phyloP scores from a whole-genome alignment of 306 rosid species.

The Vigna nakashimae region DNA sequence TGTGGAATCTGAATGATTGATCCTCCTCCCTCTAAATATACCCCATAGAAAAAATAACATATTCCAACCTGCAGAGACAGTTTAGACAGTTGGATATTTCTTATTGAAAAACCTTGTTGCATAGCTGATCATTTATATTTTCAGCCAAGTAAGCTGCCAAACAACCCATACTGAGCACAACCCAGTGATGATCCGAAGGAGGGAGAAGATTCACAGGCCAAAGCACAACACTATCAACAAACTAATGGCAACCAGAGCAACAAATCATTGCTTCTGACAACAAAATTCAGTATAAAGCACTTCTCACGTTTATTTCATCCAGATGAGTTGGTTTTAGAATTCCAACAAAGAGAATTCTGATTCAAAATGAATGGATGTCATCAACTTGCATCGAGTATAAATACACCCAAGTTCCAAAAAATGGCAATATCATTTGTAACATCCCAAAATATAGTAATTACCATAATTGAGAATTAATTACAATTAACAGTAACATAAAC shows the following conservation, averaged over 20 bases:
- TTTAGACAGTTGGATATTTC: slow-evolving; percentile 26
- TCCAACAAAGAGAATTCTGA: slow-evolving; percentile 35
- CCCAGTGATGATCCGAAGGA: neutral
- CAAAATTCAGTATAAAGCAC: slow-evolving; percentile 9
- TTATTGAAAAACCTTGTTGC: neutral
- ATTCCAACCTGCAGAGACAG: slow-evolving; percentile 86
- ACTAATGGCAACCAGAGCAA: neutral
- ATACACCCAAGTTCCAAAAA: neutral
- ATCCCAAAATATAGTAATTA: no score
- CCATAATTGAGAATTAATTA: no score
- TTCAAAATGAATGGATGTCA: slow-evolving; percentile 21
- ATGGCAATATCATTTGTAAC: neutral
- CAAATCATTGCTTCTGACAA: slow-evolving; percentile 6
- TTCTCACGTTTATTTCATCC: slow-evolving; percentile 34
- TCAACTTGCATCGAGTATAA: slow-evolving; percentile 22
- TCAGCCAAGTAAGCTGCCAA: neutral
- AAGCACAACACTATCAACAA: neutral
- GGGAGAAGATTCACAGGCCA: neutral
- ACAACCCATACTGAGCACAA: slow-evolving; percentile 14
- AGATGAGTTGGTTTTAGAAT: slow-evolving; percentile 27
- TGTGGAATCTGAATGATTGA: slow-evolving; percentile 58
- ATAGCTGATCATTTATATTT: slow-evolving; percentile 5
- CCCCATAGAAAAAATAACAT: slow-evolving; percentile 93
- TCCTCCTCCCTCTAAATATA: slow-evolving; percentile 74
- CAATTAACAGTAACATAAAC: no score